Conservation (phyloP, 306 rosid genomes). For the Vigna hirtella region DNA sequence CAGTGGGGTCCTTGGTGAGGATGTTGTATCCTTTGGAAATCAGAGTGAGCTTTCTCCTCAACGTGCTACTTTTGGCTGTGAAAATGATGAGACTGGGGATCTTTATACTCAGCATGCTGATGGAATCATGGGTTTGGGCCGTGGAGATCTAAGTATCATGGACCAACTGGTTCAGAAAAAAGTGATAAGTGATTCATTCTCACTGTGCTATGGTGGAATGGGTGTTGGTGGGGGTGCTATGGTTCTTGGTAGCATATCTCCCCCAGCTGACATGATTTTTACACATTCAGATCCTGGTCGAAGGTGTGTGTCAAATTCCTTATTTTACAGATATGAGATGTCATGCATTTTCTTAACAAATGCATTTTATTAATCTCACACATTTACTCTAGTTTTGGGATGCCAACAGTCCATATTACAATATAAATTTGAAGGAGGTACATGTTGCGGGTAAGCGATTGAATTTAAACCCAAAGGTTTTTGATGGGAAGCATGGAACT, state of each 20-base stretch:
- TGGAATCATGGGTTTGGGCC: slow-evolving; percentile 98
- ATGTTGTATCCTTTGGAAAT: slow-evolving; percentile 81
- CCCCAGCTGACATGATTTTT: slow-evolving; percentile 82
- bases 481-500: slow-evolving; percentile 86
- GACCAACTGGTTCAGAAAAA: slow-evolving; percentile 89
- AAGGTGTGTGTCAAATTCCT: slow-evolving; percentile 68
- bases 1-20: slow-evolving; percentile 92
- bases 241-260: slow-evolving; percentile 90
- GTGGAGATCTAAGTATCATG: slow-evolving; percentile 85
- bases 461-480: slow-evolving; percentile 66
- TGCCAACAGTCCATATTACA: slow-evolving; percentile 99
- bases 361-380: slow-evolving; percentile 81
- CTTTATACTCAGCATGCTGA: slow-evolving; percentile 88
- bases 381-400: slow-evolving; percentile 99
- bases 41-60: slow-evolving; percentile 76
- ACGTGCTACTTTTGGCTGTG: slow-evolving; percentile 94
- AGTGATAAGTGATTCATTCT: slow-evolving; percentile 82
- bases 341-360: slow-evolving; percentile 59
- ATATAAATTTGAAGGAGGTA: slow-evolving; percentile 90
- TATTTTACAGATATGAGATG: slow-evolving; percentile 45
- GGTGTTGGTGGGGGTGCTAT: slow-evolving; percentile 96
- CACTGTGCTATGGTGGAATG: slow-evolving; percentile 99
- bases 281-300: slow-evolving; percentile 72
- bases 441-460: slow-evolving; percentile 87
- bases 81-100: slow-evolving; percentile 89